A percentile compares a stretch with the other conserved stretches of the same genome.
phyloP scores from a whole-genome alignment of 768 basidiomycete genomes.

The Crepidotus variabilis region DNA sequence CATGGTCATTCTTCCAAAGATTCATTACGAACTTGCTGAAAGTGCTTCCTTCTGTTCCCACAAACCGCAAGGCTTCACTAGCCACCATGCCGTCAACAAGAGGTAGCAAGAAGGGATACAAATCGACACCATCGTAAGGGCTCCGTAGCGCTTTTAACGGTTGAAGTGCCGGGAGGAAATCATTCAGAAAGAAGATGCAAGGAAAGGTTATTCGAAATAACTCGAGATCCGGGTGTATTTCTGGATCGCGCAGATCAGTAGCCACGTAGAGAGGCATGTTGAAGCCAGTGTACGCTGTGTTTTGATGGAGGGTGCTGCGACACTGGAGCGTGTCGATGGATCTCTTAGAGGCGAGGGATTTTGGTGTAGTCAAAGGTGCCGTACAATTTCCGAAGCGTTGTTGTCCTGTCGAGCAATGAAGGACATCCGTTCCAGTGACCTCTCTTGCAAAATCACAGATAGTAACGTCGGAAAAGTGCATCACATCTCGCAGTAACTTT shows the following conservation, averaged over 20 bases:
- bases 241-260: constrained; percentile 21
- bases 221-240: constrained; percentile 17
- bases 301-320: constrained; percentile 12
- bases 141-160: constrained; percentile 16
- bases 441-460: constrained; percentile 17
- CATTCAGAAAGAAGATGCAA: constrained; percentile 21
- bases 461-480: constrained; percentile 37
- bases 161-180: constrained; percentile 17
- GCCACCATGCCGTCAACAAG: constrained; percentile 73
- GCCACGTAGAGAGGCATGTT: constrained; percentile 21
- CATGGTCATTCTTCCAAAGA: constrained; percentile 49
- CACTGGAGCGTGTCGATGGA: constrained; percentile 11
- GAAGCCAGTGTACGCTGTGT: constrained; percentile 6
- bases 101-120: constrained; percentile 38
- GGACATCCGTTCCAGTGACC: constrained; percentile 5
- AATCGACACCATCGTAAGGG: constrained; percentile 20
- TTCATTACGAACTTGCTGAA: constrained; percentile 70
- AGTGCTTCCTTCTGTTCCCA: constrained; percentile 73
- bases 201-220: constrained; percentile 23
- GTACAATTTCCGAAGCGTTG: constrained; percentile 2
- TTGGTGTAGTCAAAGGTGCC: constrained; percentile 19
- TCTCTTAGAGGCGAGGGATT: constrained; percentile 9
- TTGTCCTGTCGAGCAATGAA: constrained; percentile 1
- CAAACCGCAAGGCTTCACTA: constrained; percentile 50
- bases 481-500: constrained; percentile 45